Evolutionary conservation across 2,329 filamentous ascomycete genomes (phyloP).

Genomic region (Penicillium sp.): DNA sequence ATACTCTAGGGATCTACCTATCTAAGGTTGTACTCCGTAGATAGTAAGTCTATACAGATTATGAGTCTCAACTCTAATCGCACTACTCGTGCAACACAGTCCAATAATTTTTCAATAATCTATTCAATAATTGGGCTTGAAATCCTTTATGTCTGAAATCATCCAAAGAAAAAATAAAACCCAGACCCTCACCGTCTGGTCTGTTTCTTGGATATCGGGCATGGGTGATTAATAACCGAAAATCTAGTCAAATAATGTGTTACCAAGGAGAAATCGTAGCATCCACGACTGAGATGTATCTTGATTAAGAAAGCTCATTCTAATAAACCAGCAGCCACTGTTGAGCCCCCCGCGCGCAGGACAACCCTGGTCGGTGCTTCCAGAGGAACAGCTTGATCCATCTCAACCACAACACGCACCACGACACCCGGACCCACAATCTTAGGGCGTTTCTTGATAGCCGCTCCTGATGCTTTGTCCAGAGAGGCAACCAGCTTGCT

Average conservation of each 20-base stretch:
- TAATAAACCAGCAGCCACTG: slow-evolving; percentile 76
- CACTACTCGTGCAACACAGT: not conserved
- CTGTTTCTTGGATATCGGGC: too few relatives aligned
- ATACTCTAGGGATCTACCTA: not conserved
- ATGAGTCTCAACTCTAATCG: not conserved
- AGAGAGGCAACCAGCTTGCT: slow-evolving; percentile 61
- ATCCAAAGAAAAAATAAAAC: too few relatives aligned
- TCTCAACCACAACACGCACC: slow-evolving; percentile 65
- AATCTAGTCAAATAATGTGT: not conserved
- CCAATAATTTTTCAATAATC: not conserved
- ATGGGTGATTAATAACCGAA: not conserved
- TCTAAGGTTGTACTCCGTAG: not conserved
- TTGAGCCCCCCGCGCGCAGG: slow-evolving; percentile 68
- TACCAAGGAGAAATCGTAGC: not conserved
- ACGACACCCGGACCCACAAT: slow-evolving; percentile 72
- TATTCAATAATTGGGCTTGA: not conserved
- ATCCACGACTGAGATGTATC: not conserved
- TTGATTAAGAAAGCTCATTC: slow-evolving; percentile 39
- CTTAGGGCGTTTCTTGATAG: slow-evolving; percentile 72
- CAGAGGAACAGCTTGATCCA: slow-evolving; percentile 65
- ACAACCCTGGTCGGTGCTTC: slow-evolving; percentile 75
- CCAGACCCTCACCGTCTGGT: too few relatives aligned
- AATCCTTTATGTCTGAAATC: not conserved
- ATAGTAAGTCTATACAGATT: not conserved
- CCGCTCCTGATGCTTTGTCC: slow-evolving; percentile 68